Evolutionary conservation across 1,284 basidiomycete species (phyloP).

Genomic region (Testicularia cyperi): DNA sequence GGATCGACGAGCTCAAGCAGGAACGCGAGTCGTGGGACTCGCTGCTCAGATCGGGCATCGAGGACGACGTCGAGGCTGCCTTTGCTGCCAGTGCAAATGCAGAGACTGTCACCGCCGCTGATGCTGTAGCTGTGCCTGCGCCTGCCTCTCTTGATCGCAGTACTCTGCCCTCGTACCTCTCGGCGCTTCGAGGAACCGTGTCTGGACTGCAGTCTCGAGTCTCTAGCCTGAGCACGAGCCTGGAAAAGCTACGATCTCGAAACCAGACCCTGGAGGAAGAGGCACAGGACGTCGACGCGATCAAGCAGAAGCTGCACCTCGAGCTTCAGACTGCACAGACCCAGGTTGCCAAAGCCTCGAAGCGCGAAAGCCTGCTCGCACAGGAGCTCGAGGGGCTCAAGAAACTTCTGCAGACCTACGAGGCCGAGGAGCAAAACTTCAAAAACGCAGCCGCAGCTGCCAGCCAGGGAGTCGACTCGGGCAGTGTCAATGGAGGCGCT

Average conservation of each 20-base stretch:
- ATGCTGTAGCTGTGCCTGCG: background rate
- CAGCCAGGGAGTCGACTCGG: too few relatives aligned
- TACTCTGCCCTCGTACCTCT: conserved; percentile 39
- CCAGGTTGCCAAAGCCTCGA: conserved; percentile 5
- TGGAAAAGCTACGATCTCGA: conserved; percentile 30
- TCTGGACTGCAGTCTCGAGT: conserved; percentile 35
- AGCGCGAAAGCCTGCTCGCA: conserved; percentile 37
- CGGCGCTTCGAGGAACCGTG: conserved; percentile 34
- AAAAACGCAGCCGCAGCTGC: too few relatives aligned
- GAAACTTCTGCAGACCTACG: conserved; percentile 12
- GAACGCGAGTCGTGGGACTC: conserved; percentile 29
- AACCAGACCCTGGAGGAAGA: conserved; percentile 31
- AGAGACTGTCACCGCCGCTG: too few relatives aligned
- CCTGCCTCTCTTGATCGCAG: conserved; percentile 19
- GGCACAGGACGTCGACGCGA: conserved; percentile 34
- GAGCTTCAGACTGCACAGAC: conserved; percentile 51
- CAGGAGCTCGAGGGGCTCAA: conserved; percentile 23
- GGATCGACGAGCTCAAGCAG: conserved; percentile 43
- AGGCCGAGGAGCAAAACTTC: conserved; percentile 41
- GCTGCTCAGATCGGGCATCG: conserved; percentile 7
- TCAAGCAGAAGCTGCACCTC: conserved; percentile 38
- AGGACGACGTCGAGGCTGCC: conserved; percentile 15
- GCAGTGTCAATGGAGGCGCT: too few relatives aligned
- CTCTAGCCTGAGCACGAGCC: conserved; percentile 11
- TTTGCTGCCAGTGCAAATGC: conserved; percentile 34